Evolutionary conservation across 2,329 filamentous ascomycete species (phyloP).

Genomic region (Colletotrichum lini): DNA sequence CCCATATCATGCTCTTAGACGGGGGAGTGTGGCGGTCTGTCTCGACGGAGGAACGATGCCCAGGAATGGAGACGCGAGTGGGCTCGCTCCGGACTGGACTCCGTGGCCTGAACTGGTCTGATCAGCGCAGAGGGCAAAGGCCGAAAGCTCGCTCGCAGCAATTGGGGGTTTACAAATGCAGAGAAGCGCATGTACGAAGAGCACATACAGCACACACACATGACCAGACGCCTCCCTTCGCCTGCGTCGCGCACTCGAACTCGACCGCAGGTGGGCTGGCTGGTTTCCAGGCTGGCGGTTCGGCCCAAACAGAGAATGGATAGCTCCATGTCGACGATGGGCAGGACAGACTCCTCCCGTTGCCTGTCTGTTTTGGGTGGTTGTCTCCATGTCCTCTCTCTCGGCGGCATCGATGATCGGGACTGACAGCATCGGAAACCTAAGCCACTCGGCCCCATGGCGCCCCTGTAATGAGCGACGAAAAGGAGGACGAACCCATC

Average conservation of each 20-base stretch:
- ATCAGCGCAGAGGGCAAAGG: conserved; percentile 11
- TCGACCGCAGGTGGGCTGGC: conserved; percentile 1
- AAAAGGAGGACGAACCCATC: neutral
- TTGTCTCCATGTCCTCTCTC: neutral
- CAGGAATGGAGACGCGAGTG: conserved; percentile 5
- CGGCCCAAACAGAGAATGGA: neutral
- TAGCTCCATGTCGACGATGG: neutral
- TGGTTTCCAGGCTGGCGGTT: conserved; percentile 12
- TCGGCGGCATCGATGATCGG: neutral
- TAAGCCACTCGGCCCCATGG: neutral
- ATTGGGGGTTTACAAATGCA: conserved; percentile 8
- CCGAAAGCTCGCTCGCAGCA: conserved; percentile 19
- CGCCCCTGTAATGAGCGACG: neutral
- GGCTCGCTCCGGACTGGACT: conserved; percentile 46
- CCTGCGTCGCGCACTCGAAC: neutral
- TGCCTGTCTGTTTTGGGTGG: neutral
- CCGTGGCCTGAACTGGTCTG: conserved; percentile 39
- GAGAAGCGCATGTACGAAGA: neutral
- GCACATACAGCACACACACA: neutral
- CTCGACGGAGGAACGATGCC: neutral
- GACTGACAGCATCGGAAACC: too few relatives aligned
- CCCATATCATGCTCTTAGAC: conserved; percentile 22
- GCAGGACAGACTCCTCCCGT: neutral
- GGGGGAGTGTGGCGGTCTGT: conserved; percentile 10
- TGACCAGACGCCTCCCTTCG: neutral